Evolutionary conservation across 129 eudicot genomes (phyloP).

Genomic region (Silybum marianum): DNA sequence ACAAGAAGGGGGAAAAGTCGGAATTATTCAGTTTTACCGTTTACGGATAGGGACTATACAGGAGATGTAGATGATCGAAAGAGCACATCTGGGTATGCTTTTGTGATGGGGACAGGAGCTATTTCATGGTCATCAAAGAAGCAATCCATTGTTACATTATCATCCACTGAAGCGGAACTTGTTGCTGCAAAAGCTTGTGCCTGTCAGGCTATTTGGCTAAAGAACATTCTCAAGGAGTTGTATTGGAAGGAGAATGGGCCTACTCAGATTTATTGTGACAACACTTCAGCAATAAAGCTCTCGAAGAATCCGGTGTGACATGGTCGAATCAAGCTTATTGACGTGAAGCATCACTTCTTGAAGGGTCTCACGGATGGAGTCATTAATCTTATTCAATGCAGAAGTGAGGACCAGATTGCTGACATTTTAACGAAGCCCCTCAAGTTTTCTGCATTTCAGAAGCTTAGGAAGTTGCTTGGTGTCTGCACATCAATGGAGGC

Average conservation of each 20-base stretch:
- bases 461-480: slow-evolving; percentile 3
- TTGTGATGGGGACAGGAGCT: background rate
- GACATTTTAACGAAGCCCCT: slow-evolving; percentile 4
- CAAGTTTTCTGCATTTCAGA: slow-evolving; percentile 5
- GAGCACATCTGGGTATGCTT: background rate
- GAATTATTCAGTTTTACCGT: background rate
- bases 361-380: background rate
- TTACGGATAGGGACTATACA: background rate
- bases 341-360: background rate
- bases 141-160: background rate
- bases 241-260: background rate
- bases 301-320: slow-evolving; percentile 4
- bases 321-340: slow-evolving; percentile 1
- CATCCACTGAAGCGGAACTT: background rate
- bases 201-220: background rate
- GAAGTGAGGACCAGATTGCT: slow-evolving; percentile 1
- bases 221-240: background rate
- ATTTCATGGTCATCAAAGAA: slow-evolving; percentile 10
- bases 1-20: background rate
- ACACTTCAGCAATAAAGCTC: background rate
- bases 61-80: background rate
- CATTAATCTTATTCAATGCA: background rate
- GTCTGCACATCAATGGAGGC: background rate
- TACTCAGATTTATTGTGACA: slow-evolving; percentile 8
- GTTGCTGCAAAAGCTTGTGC: slow-evolving; percentile 1